Percentiles rank a stretch among this genome's conserved stretches.
Conservation (phyloP, 1,284 basidiomycete species). For the Malassezia nana region DNA sequence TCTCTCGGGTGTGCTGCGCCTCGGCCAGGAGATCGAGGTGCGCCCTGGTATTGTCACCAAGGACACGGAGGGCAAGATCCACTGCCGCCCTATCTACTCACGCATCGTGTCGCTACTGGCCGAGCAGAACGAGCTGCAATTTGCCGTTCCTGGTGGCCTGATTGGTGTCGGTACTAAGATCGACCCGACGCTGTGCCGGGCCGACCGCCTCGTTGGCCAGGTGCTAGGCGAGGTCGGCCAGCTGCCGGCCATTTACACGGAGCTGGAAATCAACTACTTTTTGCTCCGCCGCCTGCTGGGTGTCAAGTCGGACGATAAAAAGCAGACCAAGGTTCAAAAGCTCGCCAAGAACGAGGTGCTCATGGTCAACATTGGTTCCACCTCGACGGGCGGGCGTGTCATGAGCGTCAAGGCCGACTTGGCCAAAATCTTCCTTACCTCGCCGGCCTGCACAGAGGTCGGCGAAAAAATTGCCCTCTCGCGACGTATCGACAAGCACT, state of each 20-base stretch:
- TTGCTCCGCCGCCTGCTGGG: slow-evolving; percentile 72
- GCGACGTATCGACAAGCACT: slow-evolving; percentile 69
- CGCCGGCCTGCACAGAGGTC: slow-evolving; percentile 46
- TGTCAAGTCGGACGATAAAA: slow-evolving; percentile 96
- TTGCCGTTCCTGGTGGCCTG: slow-evolving; percentile 91
- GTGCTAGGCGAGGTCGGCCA: slow-evolving; percentile 88
- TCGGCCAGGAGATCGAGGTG: slow-evolving; percentile 93
- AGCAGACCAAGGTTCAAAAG: slow-evolving; percentile 83
- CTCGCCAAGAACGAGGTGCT: slow-evolving; percentile 85
- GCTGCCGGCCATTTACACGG: slow-evolving; percentile 84
- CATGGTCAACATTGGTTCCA: slow-evolving; percentile 52
- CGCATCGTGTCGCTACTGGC: slow-evolving; percentile 83
- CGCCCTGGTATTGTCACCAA: slow-evolving; percentile 94
- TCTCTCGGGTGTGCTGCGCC: slow-evolving; percentile 74
- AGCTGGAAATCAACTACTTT: slow-evolving; percentile 66
- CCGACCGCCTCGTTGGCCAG: slow-evolving; percentile 90
- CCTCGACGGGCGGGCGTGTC: slow-evolving; percentile 38
- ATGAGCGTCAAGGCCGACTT: slow-evolving; percentile 45
- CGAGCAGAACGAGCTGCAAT: slow-evolving; percentile 85
- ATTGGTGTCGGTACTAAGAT: slow-evolving; percentile 97
- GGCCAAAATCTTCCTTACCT: slow-evolving; percentile 46
- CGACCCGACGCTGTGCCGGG: slow-evolving; percentile 90
- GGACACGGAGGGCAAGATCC: slow-evolving; percentile 77
- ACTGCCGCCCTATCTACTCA: slow-evolving; percentile 86
- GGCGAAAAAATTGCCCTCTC: slow-evolving; percentile 47